These are phyloP conservation scores for Epicoccum nigrum DNA, from an alignment of 2,329 filamentous ascomycete genomes.

Conservation along the genomic window DNA sequence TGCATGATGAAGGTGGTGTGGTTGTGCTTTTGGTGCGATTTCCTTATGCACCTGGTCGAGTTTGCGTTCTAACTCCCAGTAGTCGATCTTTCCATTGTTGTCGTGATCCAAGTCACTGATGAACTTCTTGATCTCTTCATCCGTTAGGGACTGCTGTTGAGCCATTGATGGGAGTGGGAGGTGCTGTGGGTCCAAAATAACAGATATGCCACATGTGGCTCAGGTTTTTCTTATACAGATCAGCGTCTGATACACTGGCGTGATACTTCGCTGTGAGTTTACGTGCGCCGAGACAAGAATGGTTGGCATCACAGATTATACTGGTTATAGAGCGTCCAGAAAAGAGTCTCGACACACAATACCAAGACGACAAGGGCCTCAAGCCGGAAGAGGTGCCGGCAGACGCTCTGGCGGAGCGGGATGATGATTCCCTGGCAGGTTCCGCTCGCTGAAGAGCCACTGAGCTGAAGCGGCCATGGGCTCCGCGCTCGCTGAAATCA, in stretches of 20 bases:
- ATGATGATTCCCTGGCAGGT: not conserved
- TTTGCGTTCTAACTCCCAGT: conserved; percentile 59
- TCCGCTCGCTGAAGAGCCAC: conserved; percentile 8
- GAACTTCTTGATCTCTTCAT: conserved; percentile 60
- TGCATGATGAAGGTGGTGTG: conserved; percentile 54
- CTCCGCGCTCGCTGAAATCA: conserved; percentile 8
- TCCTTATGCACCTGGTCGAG: conserved; percentile 61
- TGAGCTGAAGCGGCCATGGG: conserved; percentile 8
- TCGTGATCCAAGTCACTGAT: conserved; percentile 61
- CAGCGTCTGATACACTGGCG: conserved; percentile 3
- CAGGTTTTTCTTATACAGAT: conserved; percentile 14
- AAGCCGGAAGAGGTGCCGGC: conserved; percentile 29
- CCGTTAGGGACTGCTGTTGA: conserved; percentile 36
- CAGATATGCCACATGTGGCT: conserved; percentile 21
- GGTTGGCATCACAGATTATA: conserved; percentile 12
- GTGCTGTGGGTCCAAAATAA: not conserved
- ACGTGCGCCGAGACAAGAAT: conserved; percentile 39
- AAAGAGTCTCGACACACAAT: conserved; percentile 18
- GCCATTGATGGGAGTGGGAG: conserved; percentile 24
- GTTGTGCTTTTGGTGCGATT: conserved; percentile 55
- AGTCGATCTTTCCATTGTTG: conserved; percentile 59
- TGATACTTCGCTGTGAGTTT: conserved; percentile 20
- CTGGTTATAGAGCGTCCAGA: conserved; percentile 13
- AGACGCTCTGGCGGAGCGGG: conserved; percentile 25
- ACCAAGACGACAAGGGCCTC: conserved; percentile 35